Evolutionary conservation across 2,329 filamentous ascomycete genomes (phyloP), one percentile per base, ranked within the genome.

Genomic region (Cytospora schulzeri): DNA sequence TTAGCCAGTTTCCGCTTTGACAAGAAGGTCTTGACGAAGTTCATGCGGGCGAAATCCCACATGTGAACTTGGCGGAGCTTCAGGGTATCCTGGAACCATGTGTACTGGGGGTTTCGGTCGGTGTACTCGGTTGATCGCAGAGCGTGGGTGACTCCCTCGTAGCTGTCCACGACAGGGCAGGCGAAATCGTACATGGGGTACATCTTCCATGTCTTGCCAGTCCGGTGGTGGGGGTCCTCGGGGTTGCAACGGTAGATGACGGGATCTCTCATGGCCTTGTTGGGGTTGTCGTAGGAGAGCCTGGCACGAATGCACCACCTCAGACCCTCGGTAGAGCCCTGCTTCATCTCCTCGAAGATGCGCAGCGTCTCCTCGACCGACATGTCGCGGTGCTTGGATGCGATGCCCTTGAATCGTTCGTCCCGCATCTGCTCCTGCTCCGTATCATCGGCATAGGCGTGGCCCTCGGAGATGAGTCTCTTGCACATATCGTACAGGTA

Each of bases 181-280:
- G 91, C 91, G 74, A 94, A 92, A 76, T 95, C 91, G 80, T 95
- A 95, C 68, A 90, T 94, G 38, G 91, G 91, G 78, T 94, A 94
- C 74, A 92, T 89, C 79, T 93, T 94, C 90, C 91, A 94, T 67
- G 83, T 87, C 64, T 81, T 85, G 35, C 91, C 91, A 1, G 91
- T 95, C 70, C 91, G 88, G 80, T 95, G 91, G 76, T 95, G 91
- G 24, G 82, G 71, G 56, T 82, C 80, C 64, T 83, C 82, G 66
- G 81, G 72, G 75, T 96, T 97, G 85, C 93, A 97, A 70, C 95
- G 89, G 83, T 97, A 98, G 76, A 99, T 96, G 77, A 98, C 93
- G 15, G 95, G 95, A 76, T 99, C 95, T 69, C 95, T 87, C 86
- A 98, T 89, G 60, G 95, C 92, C 79, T 96, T 96, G 83, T 99